Evolutionary conservation across 177 flowering plant genomes (phyloP).

Genomic region (Vitis hybrid): DNA sequence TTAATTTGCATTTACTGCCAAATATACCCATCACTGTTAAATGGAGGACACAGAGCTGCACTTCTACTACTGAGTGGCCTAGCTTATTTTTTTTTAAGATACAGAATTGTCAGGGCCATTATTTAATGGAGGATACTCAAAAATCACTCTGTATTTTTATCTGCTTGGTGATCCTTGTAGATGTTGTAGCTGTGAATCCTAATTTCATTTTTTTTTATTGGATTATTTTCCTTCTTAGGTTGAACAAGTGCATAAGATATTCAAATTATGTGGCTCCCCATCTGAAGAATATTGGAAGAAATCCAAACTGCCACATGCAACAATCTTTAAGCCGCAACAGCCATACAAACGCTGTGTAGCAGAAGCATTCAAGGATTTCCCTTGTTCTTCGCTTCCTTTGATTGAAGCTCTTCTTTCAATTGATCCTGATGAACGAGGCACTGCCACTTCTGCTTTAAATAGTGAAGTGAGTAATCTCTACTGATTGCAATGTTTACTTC

Average conservation of each 20-base stretch:
- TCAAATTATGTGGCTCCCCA: conserved; percentile 79
- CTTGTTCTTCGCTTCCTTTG: conserved; percentile 50
- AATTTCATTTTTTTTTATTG: background rate
- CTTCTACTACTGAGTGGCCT: no score
- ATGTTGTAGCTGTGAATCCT: background rate
- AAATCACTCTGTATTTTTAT: no score
- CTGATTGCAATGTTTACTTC: background rate
- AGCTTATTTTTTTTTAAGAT: no score
- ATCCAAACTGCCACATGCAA: conserved; percentile 59
- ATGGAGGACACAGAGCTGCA: no score
- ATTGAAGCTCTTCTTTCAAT: conserved; percentile 59
- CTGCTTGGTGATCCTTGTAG: no score
- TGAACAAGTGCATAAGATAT: conserved; percentile 76
- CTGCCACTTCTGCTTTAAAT: conserved; percentile 57
- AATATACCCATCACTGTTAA: no score
- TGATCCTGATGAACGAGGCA: conserved; percentile 54
- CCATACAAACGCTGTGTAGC: conserved; percentile 57
- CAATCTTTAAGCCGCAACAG: conserved; percentile 66
- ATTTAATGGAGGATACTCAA: no score
- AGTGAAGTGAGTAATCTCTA: conserved; percentile 49
- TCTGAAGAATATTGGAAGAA: conserved; percentile 74
- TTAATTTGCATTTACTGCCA: no score
- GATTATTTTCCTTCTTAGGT: conserved; percentile 33
- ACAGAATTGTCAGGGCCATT: no score
- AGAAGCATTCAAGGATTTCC: conserved; percentile 66